These are phyloP conservation scores for Brasenia schreberi DNA, from an alignment of 164 flowering plant genomes.

Conservation along the genomic window DNA sequence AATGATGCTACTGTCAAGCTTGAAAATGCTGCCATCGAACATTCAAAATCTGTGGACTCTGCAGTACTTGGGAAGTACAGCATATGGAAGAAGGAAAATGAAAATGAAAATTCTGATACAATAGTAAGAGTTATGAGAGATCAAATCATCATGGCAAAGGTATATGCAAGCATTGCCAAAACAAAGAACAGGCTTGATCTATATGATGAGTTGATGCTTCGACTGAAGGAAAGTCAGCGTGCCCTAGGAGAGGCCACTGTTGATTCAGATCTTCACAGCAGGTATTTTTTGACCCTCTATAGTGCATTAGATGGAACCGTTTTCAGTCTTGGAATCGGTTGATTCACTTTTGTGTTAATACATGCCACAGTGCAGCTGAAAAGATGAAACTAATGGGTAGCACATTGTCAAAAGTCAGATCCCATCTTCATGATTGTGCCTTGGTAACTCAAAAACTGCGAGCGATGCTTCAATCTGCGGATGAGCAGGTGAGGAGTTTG, in stretches of 20 bases:
- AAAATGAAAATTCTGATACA: slow-evolving; percentile 82
- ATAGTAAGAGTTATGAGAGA: slow-evolving; percentile 89
- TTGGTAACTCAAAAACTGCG: slow-evolving; percentile 83
- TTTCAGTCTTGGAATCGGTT: not conserved
- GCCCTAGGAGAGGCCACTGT: slow-evolving; percentile 65
- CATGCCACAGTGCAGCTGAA: slow-evolving; percentile 50
- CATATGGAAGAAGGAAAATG: slow-evolving; percentile 89
- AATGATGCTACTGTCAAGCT: slow-evolving; percentile 64
- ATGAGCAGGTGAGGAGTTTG: slow-evolving; percentile 89
- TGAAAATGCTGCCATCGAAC: slow-evolving; percentile 95
- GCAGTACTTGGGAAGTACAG: slow-evolving; percentile 90
- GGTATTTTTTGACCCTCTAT: slow-evolving; percentile 26
- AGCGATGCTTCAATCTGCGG: slow-evolving; percentile 98
- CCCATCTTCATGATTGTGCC: slow-evolving; percentile 78
- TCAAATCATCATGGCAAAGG: slow-evolving; percentile 95
- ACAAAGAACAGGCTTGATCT: slow-evolving; percentile 60
- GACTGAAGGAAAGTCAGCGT: slow-evolving; percentile 85
- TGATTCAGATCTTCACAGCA: slow-evolving; percentile 71
- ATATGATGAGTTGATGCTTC: slow-evolving; percentile 42
- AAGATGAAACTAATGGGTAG: slow-evolving; percentile 91
- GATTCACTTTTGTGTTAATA: not conserved
- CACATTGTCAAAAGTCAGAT: slow-evolving; percentile 72
- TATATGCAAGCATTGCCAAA: slow-evolving; percentile 73
- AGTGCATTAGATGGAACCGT: not conserved
- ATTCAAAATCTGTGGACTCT: slow-evolving; percentile 86